A percentile compares a stretch with the other conserved stretches of the same genome.
Conservation (phyloP, 2,329 filamentous ascomycete species). For the Dactylellina drechsleri region DNA sequence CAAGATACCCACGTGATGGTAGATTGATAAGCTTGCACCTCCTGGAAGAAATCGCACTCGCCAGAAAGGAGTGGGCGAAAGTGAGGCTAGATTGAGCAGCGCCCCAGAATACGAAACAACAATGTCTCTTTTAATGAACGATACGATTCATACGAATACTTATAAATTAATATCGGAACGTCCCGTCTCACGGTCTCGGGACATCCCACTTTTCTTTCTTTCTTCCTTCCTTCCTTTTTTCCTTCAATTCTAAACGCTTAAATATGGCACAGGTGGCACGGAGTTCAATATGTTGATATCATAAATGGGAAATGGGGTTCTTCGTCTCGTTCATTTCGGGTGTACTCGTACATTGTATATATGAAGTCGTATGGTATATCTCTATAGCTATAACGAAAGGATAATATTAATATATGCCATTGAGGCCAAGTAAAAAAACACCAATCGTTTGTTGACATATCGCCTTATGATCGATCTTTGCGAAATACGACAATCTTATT, state of each 20-base stretch:
- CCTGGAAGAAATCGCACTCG: constrained; percentile 54
- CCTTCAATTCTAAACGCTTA: not conserved
- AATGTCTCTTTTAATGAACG: constrained; percentile 13
- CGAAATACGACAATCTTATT: not conserved
- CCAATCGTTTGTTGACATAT: not conserved
- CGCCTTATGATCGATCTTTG: constrained; percentile 1
- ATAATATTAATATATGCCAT: constrained; percentile 42
- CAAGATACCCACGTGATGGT: constrained; percentile 56
- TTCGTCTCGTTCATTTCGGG: constrained; percentile 1
- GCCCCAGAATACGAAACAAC: constrained; percentile 11
- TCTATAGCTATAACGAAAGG: constrained; percentile 23
- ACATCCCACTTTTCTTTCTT: too few species aligned
- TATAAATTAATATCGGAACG: constrained; percentile 17
- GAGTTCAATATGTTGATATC: constrained; percentile 14
- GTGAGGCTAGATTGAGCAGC: constrained; percentile 31
- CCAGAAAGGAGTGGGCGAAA: constrained; percentile 53
- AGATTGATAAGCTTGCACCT: constrained; percentile 48
- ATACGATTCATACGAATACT: constrained; percentile 23
- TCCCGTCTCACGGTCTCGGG: not conserved
- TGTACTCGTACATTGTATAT: constrained; percentile 22
- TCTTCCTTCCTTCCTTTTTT: not conserved
- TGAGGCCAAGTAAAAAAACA: constrained; percentile 6
- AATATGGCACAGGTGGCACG: constrained; percentile 15
- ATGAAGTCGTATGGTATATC: constrained; percentile 4
- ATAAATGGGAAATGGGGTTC: not conserved